phyloP scores from a whole-genome alignment of 306 rosid species.

The Gynostemma pentaphyllum region DNA sequence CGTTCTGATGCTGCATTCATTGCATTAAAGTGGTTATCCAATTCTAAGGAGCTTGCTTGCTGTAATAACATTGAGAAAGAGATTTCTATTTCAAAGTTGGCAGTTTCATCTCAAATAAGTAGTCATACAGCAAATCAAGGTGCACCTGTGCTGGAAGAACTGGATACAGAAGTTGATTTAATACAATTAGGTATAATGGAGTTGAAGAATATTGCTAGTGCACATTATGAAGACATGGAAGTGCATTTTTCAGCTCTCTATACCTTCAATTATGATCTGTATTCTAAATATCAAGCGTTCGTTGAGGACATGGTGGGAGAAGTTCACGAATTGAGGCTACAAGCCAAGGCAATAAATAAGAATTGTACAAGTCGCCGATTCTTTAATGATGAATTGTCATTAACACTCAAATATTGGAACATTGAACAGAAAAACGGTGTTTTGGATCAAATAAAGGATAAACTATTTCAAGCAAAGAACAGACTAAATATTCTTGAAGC shows the following conservation, averaged over 20 bases:
- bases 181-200: constrained; percentile 30
- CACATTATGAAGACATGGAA: constrained; percentile 30
- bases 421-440: constrained; percentile 20
- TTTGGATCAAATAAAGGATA: constrained; percentile 37
- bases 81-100: constrained; percentile 21
- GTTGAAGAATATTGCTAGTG: constrained; percentile 29
- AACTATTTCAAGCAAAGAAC: constrained; percentile 33
- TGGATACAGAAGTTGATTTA: constrained; percentile 27
- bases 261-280: constrained; percentile 23
- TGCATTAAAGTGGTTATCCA: constrained; percentile 47
- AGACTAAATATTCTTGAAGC: constrained; percentile 40
- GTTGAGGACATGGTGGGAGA: constrained; percentile 33
- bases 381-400: constrained; percentile 14
- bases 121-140: constrained; percentile 19
- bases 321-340: constrained; percentile 33
- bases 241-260: constrained; percentile 20
- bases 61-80: constrained; percentile 15
- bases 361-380: constrained; percentile 17
- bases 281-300: constrained; percentile 28
- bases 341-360: constrained; percentile 29
- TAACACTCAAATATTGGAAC: constrained; percentile 17
- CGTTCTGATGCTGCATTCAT: constrained; percentile 40
- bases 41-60: constrained; percentile 23
- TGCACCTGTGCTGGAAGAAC: constrained; percentile 29
- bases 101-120: constrained; percentile 17